phyloP scores from a whole-genome alignment of 306 rosid species.

The Trifolium dubium region DNA sequence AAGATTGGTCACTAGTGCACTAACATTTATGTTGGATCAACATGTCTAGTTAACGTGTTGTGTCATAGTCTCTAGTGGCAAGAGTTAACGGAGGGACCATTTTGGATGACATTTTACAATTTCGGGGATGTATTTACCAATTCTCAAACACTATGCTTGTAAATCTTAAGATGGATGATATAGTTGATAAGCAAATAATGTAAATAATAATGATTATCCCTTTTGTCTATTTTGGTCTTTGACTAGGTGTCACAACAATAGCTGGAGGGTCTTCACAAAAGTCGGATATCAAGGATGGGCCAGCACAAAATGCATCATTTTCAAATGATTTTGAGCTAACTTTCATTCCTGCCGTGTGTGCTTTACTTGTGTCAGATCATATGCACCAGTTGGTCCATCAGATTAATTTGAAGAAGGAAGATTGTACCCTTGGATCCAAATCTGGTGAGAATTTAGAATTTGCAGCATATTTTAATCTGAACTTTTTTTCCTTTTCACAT shows the following conservation, averaged over 20 bases:
- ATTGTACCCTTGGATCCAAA: slow-evolving; percentile 53
- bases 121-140: not conserved
- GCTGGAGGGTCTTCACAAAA: slow-evolving; percentile 61
- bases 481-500: slow-evolving; percentile 15
- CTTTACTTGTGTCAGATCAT: slow-evolving; percentile 63
- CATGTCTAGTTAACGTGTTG: not conserved
- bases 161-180: not conserved
- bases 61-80: not conserved
- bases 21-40: not conserved
- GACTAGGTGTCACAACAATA: slow-evolving; percentile 72
- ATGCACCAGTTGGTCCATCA: slow-evolving; percentile 57
- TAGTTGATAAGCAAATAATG: slow-evolving; percentile 21
- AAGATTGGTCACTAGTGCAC: not conserved
- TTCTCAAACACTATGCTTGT: not conserved
- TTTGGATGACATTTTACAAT: not conserved
- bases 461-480: slow-evolving; percentile 1
- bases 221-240: slow-evolving; percentile 33
- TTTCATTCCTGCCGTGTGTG: slow-evolving; percentile 58
- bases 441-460: slow-evolving; percentile 55
- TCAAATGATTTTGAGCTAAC: slow-evolving; percentile 59
- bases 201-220: slow-evolving; percentile 22
- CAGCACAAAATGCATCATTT: slow-evolving; percentile 68
- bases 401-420: slow-evolving; percentile 69
- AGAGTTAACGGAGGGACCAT: not conserved
- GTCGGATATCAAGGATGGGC: slow-evolving; percentile 57